A percentile compares a stretch with the other conserved stretches of the same genome.
Evolutionary conservation across 164 flowering plant genomes (phyloP).

Genomic region (Umbilicus rupestris): DNA sequence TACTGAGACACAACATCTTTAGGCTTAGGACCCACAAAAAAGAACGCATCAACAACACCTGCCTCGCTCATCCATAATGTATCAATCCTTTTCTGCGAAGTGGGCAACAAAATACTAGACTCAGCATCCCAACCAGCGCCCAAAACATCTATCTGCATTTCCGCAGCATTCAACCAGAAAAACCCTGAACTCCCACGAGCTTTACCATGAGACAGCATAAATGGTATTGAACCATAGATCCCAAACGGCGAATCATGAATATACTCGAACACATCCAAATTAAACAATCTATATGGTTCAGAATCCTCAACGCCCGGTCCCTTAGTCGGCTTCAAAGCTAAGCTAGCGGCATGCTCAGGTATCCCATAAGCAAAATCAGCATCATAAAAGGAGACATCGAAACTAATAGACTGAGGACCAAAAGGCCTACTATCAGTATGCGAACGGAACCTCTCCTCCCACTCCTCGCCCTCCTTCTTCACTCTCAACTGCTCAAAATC

Average conservation of each 20-base stretch:
- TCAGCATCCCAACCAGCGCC: conserved; percentile 74
- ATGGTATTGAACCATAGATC: conserved; percentile 84
- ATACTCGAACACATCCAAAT: conserved; percentile 92
- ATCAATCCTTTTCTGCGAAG: conserved; percentile 56
- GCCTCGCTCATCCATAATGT: conserved; percentile 99
- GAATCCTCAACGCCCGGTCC: conserved; percentile 85
- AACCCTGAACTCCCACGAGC: conserved; percentile 63
- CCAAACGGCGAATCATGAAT: conserved; percentile 89
- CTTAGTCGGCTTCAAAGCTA: conserved; percentile 69
- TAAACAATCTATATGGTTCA: conserved; percentile 89
- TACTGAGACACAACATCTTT: conserved; percentile 87
- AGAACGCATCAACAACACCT: conserved; percentile 86
- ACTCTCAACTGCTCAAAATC: conserved; percentile 85
- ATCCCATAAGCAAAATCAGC: conserved; percentile 86
- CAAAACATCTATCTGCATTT: conserved; percentile 97
- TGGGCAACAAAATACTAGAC: conserved; percentile 37
- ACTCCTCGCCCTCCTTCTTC: conserved; percentile 74
- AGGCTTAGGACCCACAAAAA: conserved; percentile 86
- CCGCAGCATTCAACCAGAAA: conserved; percentile 98
- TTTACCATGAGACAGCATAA: conserved; percentile 85
- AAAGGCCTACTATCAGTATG: conserved; percentile 83
- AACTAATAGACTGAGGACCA: conserved; percentile 94
- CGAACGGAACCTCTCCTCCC: conserved; percentile 72
- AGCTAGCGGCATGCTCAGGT: conserved; percentile 84
- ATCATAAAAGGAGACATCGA: conserved; percentile 88